Percentiles rank a stretch among this genome's conserved stretches.
Conservation (phyloP, 345 rosid genomes). For the Angophora floribunda region DNA sequence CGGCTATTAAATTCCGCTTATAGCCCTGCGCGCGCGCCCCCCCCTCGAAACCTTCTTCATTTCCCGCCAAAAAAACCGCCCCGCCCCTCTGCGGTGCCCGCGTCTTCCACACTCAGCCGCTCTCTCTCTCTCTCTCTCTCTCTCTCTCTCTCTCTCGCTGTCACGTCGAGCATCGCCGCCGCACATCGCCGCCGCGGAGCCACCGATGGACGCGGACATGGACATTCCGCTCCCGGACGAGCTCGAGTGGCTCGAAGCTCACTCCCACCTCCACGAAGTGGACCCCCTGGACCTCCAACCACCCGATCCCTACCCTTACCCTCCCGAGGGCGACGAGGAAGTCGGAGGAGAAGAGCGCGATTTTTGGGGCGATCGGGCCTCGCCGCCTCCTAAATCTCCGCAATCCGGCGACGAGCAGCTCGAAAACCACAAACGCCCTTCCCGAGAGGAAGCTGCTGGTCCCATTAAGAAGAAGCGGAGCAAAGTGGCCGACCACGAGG, state of each 20-base stretch:
- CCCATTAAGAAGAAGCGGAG: conserved; percentile 41
- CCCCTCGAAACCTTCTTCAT: not conserved
- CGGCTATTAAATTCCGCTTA: not conserved
- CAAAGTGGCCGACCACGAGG: conserved; percentile 11
- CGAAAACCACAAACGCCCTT: conserved; percentile 42
- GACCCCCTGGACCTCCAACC: conserved; percentile 24
- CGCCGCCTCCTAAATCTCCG: conserved; percentile 10
- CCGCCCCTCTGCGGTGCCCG: not conserved
- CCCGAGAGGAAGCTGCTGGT: conserved; percentile 11
- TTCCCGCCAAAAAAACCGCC: not conserved
- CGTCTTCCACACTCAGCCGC: not conserved
- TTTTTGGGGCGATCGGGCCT: not conserved
- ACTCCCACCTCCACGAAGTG: conserved; percentile 40
- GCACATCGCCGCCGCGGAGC: not conserved
- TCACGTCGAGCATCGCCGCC: not conserved
- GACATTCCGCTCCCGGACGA: conserved; percentile 79
- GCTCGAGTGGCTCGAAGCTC: conserved; percentile 85
- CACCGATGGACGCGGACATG: conserved; percentile 31
- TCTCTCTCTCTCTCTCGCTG: not conserved
- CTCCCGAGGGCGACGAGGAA: conserved; percentile 6
- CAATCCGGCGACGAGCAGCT: not conserved
- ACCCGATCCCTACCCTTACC: conserved; percentile 19
- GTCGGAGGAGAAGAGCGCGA: not conserved
- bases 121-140: not conserved
- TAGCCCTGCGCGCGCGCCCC: not conserved